A percentile compares a stretch with the other conserved stretches of the same genome.
These are phyloP conservation scores for Tetrahymena thermophila DNA, from an alignment of 73 alveolate species.

Conservation along the genomic window DNA sequence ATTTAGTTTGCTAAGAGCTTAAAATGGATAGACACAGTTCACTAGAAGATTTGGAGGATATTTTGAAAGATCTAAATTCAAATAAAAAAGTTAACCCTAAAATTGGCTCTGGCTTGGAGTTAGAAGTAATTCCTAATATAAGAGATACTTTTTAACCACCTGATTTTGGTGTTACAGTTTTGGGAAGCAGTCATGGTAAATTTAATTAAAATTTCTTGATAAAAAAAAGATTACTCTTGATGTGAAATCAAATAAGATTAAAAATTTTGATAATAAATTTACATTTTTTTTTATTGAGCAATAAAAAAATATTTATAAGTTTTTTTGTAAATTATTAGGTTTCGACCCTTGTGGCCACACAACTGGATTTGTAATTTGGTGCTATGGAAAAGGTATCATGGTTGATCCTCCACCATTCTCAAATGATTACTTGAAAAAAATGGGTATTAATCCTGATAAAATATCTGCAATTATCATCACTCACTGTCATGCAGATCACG, in stretches of 20 bases:
- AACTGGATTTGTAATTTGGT: constrained; percentile 34
- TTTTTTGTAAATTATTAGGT: neutral
- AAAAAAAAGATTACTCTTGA: neutral
- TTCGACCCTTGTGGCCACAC: constrained; percentile 38
- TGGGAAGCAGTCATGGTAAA: constrained; percentile 35
- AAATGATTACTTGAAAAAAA: constrained; percentile 21
- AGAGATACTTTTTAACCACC: constrained; percentile 38
- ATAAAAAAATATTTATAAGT: no score
- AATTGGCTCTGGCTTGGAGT: constrained; percentile 6
- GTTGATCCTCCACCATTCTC: constrained; percentile 51
- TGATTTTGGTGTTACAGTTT: constrained; percentile 45
- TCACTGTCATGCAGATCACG: constrained; percentile 51
- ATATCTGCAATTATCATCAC: constrained; percentile 35
- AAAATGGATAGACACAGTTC: constrained; percentile 19
- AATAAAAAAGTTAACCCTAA: constrained; percentile 4
- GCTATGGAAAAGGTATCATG: constrained; percentile 42
- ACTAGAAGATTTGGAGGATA: constrained; percentile 25
- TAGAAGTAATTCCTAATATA: constrained; percentile 8
- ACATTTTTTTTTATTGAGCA: no score
- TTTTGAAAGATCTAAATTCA: constrained; percentile 5
- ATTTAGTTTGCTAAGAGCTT: constrained; percentile 7
- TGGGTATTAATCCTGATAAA: constrained; percentile 37
- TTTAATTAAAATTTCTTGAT: neutral
- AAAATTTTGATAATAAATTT: no score
- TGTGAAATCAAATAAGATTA: neutral